Evolutionary conservation across 768 basidiomycete species (phyloP), one percentile per base, ranked within the genome.

Genomic region (Trametes cinnabarina): DNA sequence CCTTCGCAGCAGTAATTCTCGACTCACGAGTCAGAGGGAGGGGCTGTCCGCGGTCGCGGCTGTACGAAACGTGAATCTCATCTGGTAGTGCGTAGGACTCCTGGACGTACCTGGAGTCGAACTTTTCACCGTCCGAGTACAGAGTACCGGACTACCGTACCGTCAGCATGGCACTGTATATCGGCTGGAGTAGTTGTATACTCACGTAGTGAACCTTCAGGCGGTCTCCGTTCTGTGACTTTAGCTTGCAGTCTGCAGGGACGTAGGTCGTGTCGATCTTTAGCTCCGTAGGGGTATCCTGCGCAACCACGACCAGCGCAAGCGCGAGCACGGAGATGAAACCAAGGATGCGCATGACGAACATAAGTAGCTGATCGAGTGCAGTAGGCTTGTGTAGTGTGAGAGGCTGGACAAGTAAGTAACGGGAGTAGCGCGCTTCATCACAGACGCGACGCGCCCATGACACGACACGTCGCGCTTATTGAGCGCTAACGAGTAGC

Each of bases 201-300:
- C 79, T 67, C 70, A 92, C 90, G 66, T 92, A 93, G 81, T 92
- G 92, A 48, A 93, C 88, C 62, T 80, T 65, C 60, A 93, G 79
- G 22, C 70, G 63, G 68, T 92, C 88, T 0, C 87, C 89, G 42
- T 77, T 82, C 66, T 71, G 65, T 1, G 87, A 83, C 64, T 79
- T 83, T 30, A 71, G 58, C 1, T 74, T 47, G 67, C 90, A 92
- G 42, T 78, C 75, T 1, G 78, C 76, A 1, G 90, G 90, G 58
- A 72, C 67, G 64, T 74, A 81, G 0, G 84, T 86, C 28, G 81
- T 82, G 32, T 90, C 82, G 22, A 90, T 84, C 40, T 75, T 62
- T 32, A 92, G 81, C 60, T 85, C 79, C 0, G 69, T 75, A 3
- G 85, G 86, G 9, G 77, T 71, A 51, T 81, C 74, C 10, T 78